A percentile compares a stretch with the other conserved stretches of the same genome.
phyloP scores from a whole-genome alignment of 129 eudicot species.

The Saussurea involucrata region DNA sequence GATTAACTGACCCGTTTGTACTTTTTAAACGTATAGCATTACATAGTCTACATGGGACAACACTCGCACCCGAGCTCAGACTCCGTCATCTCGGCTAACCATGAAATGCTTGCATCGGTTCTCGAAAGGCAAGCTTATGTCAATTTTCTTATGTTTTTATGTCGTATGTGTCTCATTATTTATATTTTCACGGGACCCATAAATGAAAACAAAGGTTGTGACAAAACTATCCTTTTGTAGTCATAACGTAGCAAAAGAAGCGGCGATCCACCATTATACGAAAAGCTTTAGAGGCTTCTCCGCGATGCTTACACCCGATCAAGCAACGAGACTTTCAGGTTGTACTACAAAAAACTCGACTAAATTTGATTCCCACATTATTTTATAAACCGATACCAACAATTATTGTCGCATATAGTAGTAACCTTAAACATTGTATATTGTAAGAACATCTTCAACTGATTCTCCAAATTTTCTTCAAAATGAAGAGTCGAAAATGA shows the following conservation, averaged over 20 bases:
- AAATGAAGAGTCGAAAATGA: too few species aligned
- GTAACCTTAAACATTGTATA: too few species aligned
- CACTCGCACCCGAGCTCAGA: slow-evolving; percentile 47
- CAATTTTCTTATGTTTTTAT: background rate
- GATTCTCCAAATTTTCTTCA: too few species aligned
- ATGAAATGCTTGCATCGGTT: slow-evolving; percentile 44
- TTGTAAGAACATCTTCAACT: too few species aligned
- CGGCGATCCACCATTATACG: slow-evolving; percentile 55
- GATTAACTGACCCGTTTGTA: background rate
- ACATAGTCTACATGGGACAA: slow-evolving; percentile 68
- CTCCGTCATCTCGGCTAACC: slow-evolving; percentile 47
- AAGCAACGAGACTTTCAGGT: slow-evolving; percentile 54
- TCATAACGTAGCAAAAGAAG: slow-evolving; percentile 48
- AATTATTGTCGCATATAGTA: background rate
- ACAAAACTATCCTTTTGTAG: slow-evolving; percentile 22
- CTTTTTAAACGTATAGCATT: slow-evolving; percentile 35
- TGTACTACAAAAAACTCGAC: background rate
- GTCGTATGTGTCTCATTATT: background rate
- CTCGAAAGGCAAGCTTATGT: slow-evolving; percentile 34
- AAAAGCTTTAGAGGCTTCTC: slow-evolving; percentile 79
- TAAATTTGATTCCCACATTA: background rate
- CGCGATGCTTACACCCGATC: slow-evolving; percentile 62
- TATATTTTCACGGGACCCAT: background rate
- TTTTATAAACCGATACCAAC: background rate
- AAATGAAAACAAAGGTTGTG: background rate